Percentiles rank a stretch among this genome's conserved stretches.
phyloP scores from a whole-genome alignment of 2,329 filamentous ascomycete species.

The Aureobasidium sp. region DNA sequence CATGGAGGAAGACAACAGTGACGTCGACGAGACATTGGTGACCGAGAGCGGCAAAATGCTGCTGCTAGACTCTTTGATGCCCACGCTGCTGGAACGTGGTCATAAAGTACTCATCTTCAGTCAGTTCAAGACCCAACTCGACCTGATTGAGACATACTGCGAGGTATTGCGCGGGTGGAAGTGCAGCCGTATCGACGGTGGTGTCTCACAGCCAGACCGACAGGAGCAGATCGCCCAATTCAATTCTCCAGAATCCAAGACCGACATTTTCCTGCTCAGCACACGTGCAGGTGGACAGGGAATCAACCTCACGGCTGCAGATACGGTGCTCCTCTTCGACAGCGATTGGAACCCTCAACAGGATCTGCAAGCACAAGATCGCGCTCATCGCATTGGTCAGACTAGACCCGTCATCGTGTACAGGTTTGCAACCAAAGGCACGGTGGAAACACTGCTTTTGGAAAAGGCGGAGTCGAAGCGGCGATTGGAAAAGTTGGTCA shows the following conservation, averaged over 20 bases:
- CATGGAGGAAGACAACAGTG: conserved; percentile 47
- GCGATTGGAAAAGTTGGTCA: conserved; percentile 85
- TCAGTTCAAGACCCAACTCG: conserved; percentile 89
- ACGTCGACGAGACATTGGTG: conserved; percentile 69
- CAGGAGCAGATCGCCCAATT: conserved; percentile 42
- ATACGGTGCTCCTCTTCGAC: conserved; percentile 89
- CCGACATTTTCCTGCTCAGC: conserved; percentile 73
- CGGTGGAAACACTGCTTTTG: conserved; percentile 80
- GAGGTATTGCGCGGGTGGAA: conserved; percentile 67
- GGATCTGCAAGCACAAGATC: conserved; percentile 91
- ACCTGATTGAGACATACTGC: conserved; percentile 84
- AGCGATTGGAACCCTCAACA: conserved; percentile 93
- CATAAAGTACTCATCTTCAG: conserved; percentile 96
- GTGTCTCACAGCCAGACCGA: conserved; percentile 58
- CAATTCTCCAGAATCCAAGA: conserved; percentile 32
- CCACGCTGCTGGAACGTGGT: conserved; percentile 58
- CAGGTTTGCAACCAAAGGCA: conserved; percentile 83
- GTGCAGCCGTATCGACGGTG: conserved; percentile 83
- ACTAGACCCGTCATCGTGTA: conserved; percentile 88
- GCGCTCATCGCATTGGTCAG: conserved; percentile 90
- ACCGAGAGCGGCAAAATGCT: conserved; percentile 93
- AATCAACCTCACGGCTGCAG: conserved; percentile 85
- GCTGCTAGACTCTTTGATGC: conserved; percentile 76
- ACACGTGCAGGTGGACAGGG: conserved; percentile 90
- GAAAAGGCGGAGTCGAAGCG: conserved; percentile 87